Evolutionary conservation across 371 early-diverging fungal genomes (phyloP).

Genomic region (Rhizomucor pusillus): DNA sequence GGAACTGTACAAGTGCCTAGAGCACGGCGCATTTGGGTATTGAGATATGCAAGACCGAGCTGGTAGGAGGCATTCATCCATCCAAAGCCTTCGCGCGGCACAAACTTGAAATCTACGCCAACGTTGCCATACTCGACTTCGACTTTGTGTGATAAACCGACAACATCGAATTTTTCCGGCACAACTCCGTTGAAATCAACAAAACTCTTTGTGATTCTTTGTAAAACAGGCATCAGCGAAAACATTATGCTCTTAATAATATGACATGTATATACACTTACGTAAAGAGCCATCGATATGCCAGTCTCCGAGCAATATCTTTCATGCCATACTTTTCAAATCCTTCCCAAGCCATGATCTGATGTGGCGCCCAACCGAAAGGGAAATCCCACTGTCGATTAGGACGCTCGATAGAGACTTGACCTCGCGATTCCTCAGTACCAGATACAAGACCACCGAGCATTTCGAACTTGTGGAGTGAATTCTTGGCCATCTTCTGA

Average conservation of each 20-base stretch:
- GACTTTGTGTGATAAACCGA: slow-evolving; percentile 85
- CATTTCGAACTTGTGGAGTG: slow-evolving; percentile 77
- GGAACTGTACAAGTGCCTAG: slow-evolving; percentile 84
- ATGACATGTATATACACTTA: slow-evolving; percentile 30
- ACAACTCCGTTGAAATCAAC: slow-evolving; percentile 97
- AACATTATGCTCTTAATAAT: not conserved
- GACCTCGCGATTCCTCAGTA: slow-evolving; percentile 84
- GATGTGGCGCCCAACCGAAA: slow-evolving; percentile 98
- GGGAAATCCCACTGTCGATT: slow-evolving; percentile 97
- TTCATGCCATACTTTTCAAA: slow-evolving; percentile 81
- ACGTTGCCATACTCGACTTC: slow-evolving; percentile 96
- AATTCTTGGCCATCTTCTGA: slow-evolving; percentile 45
- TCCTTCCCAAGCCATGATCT: slow-evolving; percentile 94
- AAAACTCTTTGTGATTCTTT: slow-evolving; percentile 86
- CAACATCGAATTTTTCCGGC: slow-evolving; percentile 94
- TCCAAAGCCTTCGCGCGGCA: slow-evolving; percentile 95
- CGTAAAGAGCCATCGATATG: slow-evolving; percentile 95
- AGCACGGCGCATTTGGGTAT: slow-evolving; percentile 76
- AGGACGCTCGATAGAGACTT: slow-evolving; percentile 75
- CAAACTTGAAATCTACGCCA: slow-evolving; percentile 91
- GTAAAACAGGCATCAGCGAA: not conserved
- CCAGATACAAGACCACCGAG: slow-evolving; percentile 87
- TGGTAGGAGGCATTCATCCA: slow-evolving; percentile 98
- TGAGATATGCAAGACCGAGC: slow-evolving; percentile 81
- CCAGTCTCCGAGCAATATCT: slow-evolving; percentile 76